These are phyloP conservation scores for Talaromyces atroroseus DNA, from an alignment of 2,329 filamentous ascomycete genomes.

Conservation along the genomic window DNA sequence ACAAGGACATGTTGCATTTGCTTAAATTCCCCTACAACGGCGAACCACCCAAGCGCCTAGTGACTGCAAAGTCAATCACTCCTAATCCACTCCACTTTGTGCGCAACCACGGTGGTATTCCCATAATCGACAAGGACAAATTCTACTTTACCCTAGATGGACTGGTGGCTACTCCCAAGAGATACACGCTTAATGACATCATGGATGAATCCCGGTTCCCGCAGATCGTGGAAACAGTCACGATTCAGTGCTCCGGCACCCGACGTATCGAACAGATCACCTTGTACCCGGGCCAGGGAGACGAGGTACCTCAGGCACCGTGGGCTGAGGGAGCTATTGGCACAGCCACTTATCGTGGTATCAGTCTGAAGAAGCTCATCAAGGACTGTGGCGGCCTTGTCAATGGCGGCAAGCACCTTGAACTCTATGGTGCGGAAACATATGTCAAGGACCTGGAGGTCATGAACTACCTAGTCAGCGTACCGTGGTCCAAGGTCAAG, in stretches of 20 bases:
- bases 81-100: conserved; percentile 61
- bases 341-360: conserved; percentile 58
- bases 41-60: conserved; percentile 55
- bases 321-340: conserved; percentile 66
- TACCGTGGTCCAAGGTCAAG: conserved; percentile 64
- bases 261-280: conserved; percentile 64
- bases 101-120: conserved; percentile 67
- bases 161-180: conserved; percentile 54
- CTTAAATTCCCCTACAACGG: conserved; percentile 62
- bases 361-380: conserved; percentile 64
- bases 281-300: conserved; percentile 61
- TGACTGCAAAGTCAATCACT: conserved; percentile 53
- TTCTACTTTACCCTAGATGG: conserved; percentile 55
- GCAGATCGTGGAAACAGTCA: conserved; percentile 53
- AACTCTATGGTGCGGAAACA: conserved; percentile 65
- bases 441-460: conserved; percentile 64
- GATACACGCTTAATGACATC: conserved; percentile 55
- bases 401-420: conserved; percentile 55
- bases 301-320: conserved; percentile 48
- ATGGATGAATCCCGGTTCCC: conserved; percentile 57
- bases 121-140: conserved; percentile 54
- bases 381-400: conserved; percentile 62
- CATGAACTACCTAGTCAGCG: conserved; percentile 62
- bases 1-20: conserved; percentile 56
- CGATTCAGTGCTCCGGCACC: conserved; percentile 64